Conservation (phyloP, 441 rosid genomes). For the Syzygium malaccense region DNA sequence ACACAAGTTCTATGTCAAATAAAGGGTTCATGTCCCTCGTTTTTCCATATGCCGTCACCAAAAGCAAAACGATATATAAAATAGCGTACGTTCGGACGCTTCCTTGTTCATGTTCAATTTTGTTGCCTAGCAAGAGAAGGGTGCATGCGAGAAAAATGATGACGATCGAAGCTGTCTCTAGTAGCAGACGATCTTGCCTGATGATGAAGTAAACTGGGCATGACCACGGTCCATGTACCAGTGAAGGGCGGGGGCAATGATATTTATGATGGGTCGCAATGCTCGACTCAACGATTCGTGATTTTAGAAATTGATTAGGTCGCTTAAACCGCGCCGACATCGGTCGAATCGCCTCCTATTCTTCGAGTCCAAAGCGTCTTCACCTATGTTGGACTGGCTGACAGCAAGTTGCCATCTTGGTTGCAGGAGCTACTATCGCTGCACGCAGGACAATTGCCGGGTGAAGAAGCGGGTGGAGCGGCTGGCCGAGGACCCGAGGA, state of each 20-base stretch:
- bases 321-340: no score
- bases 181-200: background rate
- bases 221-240: background rate
- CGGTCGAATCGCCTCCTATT: background rate
- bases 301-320: no score
- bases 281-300: background rate
- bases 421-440: conserved; percentile 89
- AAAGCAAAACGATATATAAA: background rate
- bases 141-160: background rate
- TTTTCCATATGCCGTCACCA: background rate
- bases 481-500: conserved; percentile 95
- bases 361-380: background rate
- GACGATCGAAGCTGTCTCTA: background rate
- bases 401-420: background rate
- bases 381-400: background rate
- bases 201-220: background rate
- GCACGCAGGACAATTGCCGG: conserved; percentile 83
- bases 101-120: background rate
- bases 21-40: background rate
- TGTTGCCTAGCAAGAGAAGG: background rate
- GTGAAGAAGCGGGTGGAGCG: conserved; percentile 97
- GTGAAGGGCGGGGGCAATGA: background rate
- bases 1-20: background rate
- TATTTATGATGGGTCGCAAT: background rate
- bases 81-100: background rate